Conservation (phyloP, 2,329 filamentous ascomycete species). For the Lomentospora prolificans region DNA sequence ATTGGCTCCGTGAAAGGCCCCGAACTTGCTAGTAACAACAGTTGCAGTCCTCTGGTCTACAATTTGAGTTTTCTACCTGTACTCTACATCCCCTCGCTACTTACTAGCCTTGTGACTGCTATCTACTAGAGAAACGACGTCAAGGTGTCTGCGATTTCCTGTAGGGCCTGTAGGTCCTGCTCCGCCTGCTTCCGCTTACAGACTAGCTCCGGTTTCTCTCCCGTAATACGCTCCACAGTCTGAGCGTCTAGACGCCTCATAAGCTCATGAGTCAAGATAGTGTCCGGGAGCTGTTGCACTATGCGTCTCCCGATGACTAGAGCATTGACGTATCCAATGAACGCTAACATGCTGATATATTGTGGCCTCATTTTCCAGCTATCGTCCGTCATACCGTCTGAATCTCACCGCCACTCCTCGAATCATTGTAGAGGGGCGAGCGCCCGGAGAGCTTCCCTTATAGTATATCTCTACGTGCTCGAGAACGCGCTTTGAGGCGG, state of each 20-base stretch:
- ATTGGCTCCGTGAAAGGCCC: no score
- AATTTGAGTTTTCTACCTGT: no score
- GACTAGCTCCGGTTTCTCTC: background rate
- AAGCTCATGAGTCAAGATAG: background rate
- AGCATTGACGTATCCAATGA: background rate
- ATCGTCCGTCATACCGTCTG: background rate
- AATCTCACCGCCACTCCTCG: background rate
- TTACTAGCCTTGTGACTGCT: no score
- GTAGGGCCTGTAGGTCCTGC: background rate
- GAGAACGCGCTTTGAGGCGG: background rate
- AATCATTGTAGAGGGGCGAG: no score
- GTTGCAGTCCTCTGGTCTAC: no score
- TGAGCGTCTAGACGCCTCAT: background rate
- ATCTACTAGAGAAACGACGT: no score
- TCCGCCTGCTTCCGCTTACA: background rate
- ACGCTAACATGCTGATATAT: background rate
- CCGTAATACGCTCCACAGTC: background rate
- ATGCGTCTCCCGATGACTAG: background rate
- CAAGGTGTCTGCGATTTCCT: no score
- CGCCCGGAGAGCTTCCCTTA: no score
- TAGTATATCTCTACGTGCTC: background rate
- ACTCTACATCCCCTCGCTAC: no score
- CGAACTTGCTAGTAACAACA: no score
- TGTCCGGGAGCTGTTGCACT: background rate
- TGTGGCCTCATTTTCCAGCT: background rate